Evolutionary conservation across 2,329 filamentous ascomycete genomes (phyloP), one percentile per base, ranked within the genome.

Genomic region (Ascochyta lentis): DNA sequence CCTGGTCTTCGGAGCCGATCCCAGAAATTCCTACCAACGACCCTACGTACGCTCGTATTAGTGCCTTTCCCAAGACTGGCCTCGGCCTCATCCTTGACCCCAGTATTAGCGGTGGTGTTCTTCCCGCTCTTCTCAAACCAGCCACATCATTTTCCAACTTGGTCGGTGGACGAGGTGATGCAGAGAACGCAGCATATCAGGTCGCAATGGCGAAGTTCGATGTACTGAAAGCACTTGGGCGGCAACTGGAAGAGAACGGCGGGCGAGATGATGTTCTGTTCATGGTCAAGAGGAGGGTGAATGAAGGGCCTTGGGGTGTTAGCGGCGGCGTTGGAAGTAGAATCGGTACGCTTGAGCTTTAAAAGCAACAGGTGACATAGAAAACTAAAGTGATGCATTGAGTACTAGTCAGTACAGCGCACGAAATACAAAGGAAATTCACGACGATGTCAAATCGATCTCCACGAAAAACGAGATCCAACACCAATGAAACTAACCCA

Each of bases 161-260:
- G n/a, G 84, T 86, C 0, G 83, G 82, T 13, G 84, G 84, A 9
- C 76, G 80, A 9, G 83, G 82, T 2, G 84, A 86, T 64, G 74
- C 80, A 1, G 82, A 86, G 64, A 84, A 80, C 59, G 79, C 82
- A 1, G 83, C 84, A 3, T 86, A 84, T 72, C 80, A 81, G 58
- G 78, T 87, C 38, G 84, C 84, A 1, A 79, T 77, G 42, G 81
- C 83, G 0, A 86, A 86, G 63, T 84, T 84, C 60, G 84, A 85
- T 51, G 81, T 81, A 3, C 62, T 87, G 43, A 79, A 80, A 15
- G 77, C 78, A 4, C 68, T 87, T n/a, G 74, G 82, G 26, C 61
- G 70, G 23, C 69, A 72, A 12, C 61, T 87, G 13, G 76, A 78
- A 56, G 70, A 73, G 7, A 66, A 71, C 60, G 65, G 58, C 9